phyloP scores from a whole-genome alignment of 768 basidiomycete genomes.

The Boletellus emodensis region DNA sequence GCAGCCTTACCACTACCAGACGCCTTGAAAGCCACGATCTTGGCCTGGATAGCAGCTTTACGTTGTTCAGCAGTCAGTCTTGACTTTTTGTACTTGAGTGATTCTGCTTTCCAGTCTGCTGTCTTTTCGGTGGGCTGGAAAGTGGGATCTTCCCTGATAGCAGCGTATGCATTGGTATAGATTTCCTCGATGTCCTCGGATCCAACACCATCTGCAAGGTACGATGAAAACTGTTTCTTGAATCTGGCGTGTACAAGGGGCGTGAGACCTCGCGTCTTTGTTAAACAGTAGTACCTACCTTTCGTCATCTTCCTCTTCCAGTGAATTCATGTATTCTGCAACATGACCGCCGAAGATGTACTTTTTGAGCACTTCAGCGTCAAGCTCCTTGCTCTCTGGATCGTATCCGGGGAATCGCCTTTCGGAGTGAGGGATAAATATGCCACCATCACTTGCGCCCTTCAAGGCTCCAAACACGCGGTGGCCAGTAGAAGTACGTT shows the following conservation, averaged over 20 bases:
- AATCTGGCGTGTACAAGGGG: constrained; percentile 49
- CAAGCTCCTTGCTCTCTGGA: constrained; percentile 85
- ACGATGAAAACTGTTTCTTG: constrained; percentile 95
- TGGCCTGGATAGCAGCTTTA: constrained; percentile 73
- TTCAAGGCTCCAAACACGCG: constrained; percentile 99
- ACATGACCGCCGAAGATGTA: constrained; percentile 98
- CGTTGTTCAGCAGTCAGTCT: constrained; percentile 78
- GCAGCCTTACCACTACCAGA: constrained; percentile 46
- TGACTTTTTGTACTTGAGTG: constrained; percentile 59
- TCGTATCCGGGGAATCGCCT: constrained; percentile 99
- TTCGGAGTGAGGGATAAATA: constrained; percentile 96
- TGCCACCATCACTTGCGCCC: constrained; percentile 96
- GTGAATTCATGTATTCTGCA: constrained; percentile 98
- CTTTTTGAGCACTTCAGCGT: constrained; percentile 92
- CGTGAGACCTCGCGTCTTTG: constrained; percentile 3
- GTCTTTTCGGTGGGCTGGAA: constrained; percentile 90
- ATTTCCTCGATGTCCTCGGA: constrained; percentile 98
- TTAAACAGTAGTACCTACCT: constrained; percentile 44
- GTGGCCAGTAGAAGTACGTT: constrained; percentile 94
- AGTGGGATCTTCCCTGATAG: constrained; percentile 90
- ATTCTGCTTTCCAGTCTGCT: constrained; percentile 88
- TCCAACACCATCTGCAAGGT: constrained; percentile 92
- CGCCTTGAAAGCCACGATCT: constrained; percentile 88
- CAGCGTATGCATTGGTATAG: constrained; percentile 87
- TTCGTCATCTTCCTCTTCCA: constrained; percentile 99